Base-by-base conservation (phyloP, 805 yeast species). In the Wickerhamiella kurtzmanii region DNA sequence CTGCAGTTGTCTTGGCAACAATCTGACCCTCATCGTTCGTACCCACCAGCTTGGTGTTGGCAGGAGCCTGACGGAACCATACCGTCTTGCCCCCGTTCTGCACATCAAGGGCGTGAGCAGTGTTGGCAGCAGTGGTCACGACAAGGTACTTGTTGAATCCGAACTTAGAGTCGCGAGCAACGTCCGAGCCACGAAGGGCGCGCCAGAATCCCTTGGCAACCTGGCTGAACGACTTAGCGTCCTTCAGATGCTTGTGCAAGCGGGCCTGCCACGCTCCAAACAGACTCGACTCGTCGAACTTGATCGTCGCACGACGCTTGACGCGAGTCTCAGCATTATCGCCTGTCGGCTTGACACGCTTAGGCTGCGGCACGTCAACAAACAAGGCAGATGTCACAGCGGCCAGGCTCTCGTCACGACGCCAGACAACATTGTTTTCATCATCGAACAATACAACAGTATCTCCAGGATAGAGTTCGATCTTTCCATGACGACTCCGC, bases 111-210 rank as follows among this genome's bases (percentile, higher is more conserved):
- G 64, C 68, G 37, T 55, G 48, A 2, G 63, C 46, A 2, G 58
- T 48, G n/a, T 62, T 61, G 6, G 21, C n/a, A 2, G 40, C 35
- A 8, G 67, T 61, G 5, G 52, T 57, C 2, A 58, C 55, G 9
- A 64, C 56, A 1, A 64, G 49, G 17, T 56, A 47, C 54, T 66
- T 63, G 38, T 59, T 54, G 50, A 63, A 62, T 2, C 66, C 66
- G 45, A 66, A 65, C 22, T 55, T 44, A 15, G 53, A 56, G 15
- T 46, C 38, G 28, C 41, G 20, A 18, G 22, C 19, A 5, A 8
- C n/a, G 8, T 19, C n/a, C 5, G 25, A 6, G 6, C 25, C 25
- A 8, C 15, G 25, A 19, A 38, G 9, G n/a, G 41, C 15, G 5
- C 22, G 5, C 19, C 16, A n/a, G 25, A 38, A 5, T 6, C 41